Evolutionary conservation across 228 moss, liverwort and hornwort species (phyloP), one percentile per base, ranked within the genome.

Genomic region (Sphagnum fallax): DNA sequence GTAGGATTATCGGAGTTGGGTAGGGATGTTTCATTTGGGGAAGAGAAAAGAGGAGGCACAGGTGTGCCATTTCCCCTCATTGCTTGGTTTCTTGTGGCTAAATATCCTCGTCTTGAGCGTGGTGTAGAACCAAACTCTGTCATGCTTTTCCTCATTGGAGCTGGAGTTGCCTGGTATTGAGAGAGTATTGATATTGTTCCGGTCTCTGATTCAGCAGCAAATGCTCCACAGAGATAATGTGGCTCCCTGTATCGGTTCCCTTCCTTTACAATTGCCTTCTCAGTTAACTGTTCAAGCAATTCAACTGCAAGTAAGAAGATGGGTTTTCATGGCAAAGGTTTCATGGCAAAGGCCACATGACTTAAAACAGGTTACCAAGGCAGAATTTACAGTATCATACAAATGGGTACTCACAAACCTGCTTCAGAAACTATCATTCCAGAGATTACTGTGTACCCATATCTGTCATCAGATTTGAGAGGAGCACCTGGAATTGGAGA

Each of bases 181-280:
- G 93, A 90, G 48, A 87, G 74, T 59, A 98, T 70, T 4, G 72
- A 87, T 62, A 98, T 62, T 8, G 84, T 73, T 67, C 92, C 93
- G 5, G 58, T 76, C 65, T 92, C 92, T 61, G 85, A 75, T 49
- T 82, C 83, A 10, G 94, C 89, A 65, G 81, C 82, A 74, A 91
- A 98, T 52, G 79, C 92, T 84, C 98, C 98, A 76, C 88, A 90
- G 5, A 92, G 82, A 70, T 80, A 93, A 75, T 98, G 98, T 48
- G 98, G 92, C 72, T 93, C 80, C 79, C 93, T 86, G 68, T 88
- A 67, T 14, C 98, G 88, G 47, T 79, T 79, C 60, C 89, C 90
- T 77, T 92, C 93, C 73, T 89, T 98, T 64, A 88, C 14, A 12
- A 98, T 69, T 47, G 97, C 90, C 67, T 76, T 90, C 72, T 92